Conservation (phyloP, 805 yeast genomes). For the Saturnispora serradocipensis region DNA sequence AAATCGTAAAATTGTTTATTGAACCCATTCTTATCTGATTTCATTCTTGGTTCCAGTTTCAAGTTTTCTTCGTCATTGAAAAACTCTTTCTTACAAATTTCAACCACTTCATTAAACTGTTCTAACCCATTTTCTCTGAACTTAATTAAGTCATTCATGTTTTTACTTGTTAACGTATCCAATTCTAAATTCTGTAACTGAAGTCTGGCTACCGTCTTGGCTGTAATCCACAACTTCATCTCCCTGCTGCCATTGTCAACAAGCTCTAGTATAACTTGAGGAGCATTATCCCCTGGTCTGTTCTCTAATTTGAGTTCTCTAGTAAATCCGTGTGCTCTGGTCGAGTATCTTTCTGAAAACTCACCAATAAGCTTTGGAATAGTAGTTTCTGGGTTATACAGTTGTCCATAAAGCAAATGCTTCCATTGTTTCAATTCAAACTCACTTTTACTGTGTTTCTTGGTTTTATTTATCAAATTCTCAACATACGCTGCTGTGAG, state of each 20-base stretch:
- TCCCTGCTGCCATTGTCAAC: conserved; percentile 56
- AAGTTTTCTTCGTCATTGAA: conserved; percentile 24
- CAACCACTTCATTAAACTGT: conserved; percentile 55
- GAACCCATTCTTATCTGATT: conserved; percentile 22
- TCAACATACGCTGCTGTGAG: conserved; percentile 58
- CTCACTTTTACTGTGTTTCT: conserved; percentile 18
- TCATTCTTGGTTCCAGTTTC: conserved; percentile 24
- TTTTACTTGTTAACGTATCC: conserved; percentile 45
- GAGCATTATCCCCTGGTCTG: conserved; percentile 81
- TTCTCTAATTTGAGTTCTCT: conserved; percentile 78
- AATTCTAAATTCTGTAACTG: conserved; percentile 50
- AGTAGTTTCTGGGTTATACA: conserved; percentile 40
- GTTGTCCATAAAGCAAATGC: conserved; percentile 26
- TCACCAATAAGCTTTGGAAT: conserved; percentile 61
- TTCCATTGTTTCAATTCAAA: conserved; percentile 23
- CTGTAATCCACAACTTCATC: conserved; percentile 65
- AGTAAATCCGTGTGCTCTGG: conserved; percentile 74
- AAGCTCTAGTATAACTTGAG: conserved; percentile 78
- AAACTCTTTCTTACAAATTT: conserved; percentile 39
- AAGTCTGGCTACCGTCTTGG: conserved; percentile 77
- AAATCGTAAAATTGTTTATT: conserved; percentile 23
- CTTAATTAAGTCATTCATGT: conserved; percentile 42
- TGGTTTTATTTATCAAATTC: conserved; percentile 51
- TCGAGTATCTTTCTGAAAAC: conserved; percentile 52
- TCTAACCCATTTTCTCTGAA: conserved; percentile 41